Conservation (phyloP, 805 yeast genomes). For the Metschnikowia vanudenii region DNA sequence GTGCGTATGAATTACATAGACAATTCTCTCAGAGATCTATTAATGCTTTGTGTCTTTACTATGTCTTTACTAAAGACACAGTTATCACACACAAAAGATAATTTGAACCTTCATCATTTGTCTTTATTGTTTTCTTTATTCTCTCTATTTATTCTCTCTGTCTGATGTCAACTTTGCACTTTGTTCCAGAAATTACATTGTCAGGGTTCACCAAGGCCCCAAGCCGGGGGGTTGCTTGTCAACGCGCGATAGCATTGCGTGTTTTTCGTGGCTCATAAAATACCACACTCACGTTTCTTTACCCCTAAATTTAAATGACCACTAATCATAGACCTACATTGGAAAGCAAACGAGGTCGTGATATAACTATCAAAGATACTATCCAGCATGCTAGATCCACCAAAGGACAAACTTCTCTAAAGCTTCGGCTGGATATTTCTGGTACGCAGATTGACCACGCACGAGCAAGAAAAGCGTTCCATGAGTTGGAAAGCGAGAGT, state of each 20-base stretch:
- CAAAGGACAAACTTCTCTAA: conserved; percentile 33
- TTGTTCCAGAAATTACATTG: too few relatives aligned
- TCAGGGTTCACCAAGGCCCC: too few relatives aligned
- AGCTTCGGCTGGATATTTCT: conserved; percentile 30
- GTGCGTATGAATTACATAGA: neutral
- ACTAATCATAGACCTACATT: conserved; percentile 44
- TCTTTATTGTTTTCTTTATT: too few relatives aligned
- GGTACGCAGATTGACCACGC: conserved; percentile 17
- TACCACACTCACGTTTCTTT: neutral
- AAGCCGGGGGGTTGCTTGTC: too few relatives aligned
- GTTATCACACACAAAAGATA: too few relatives aligned
- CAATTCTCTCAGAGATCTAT: neutral
- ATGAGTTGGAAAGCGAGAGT: conserved; percentile 21
- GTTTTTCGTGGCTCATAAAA: too few relatives aligned
- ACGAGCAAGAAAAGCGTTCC: conserved; percentile 22
- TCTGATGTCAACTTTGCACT: too few relatives aligned
- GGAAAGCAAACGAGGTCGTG: conserved; percentile 41
- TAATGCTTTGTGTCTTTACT: neutral
- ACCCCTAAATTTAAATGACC: conserved; percentile 26
- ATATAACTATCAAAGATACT: conserved; percentile 28
- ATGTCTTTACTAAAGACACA: neutral
- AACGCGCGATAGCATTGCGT: too few relatives aligned
- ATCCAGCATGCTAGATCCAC: conserved; percentile 36
- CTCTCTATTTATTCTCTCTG: too few relatives aligned
- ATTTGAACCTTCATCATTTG: too few relatives aligned